These are phyloP conservation scores for Marasmius sp. DNA, from an alignment of 1,284 basidiomycete species.

Conservation along the genomic window DNA sequence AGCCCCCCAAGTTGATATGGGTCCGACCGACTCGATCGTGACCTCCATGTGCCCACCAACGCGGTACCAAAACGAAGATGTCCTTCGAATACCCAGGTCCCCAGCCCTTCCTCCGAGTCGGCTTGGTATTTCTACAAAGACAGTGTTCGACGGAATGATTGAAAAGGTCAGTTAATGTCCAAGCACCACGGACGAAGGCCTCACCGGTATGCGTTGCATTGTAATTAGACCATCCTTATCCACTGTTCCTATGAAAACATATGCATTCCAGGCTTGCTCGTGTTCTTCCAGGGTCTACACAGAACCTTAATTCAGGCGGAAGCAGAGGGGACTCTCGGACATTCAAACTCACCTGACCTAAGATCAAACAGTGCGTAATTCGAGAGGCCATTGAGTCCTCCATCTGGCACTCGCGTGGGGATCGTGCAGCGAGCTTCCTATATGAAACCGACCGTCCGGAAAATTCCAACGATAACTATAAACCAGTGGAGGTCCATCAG, in stretches of 20 bases:
- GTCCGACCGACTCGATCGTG: constrained; percentile 21
- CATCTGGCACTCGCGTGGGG: constrained; percentile 1
- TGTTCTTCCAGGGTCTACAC: constrained; percentile 42
- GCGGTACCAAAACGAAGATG: constrained; percentile 36
- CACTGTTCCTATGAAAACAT: constrained; percentile 40
- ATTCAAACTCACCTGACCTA: constrained; percentile 35
- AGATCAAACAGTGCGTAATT: constrained; percentile 33
- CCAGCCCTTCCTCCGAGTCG: constrained; percentile 26
- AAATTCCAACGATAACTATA: constrained; percentile 3
- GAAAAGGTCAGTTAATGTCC: constrained; percentile 1
- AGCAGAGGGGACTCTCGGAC: background rate
- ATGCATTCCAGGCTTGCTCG: constrained; percentile 49
- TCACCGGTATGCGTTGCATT: constrained; percentile 42
- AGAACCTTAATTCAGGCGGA: background rate
- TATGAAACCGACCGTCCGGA: constrained; percentile 23
- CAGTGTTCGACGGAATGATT: background rate
- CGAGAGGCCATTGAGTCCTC: constrained; percentile 14
- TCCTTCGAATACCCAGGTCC: constrained; percentile 46
- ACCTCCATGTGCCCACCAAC: constrained; percentile 41
- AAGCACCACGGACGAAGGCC: constrained; percentile 18
- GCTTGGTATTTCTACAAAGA: constrained; percentile 30
- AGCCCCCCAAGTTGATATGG: constrained; percentile 41
- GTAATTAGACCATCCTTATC: constrained; percentile 38
- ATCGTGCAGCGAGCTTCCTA: constrained; percentile 21
- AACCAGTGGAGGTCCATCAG: background rate